Conservation (phyloP, 352 stramenopile species). For the Phytophthora multivora region DNA sequence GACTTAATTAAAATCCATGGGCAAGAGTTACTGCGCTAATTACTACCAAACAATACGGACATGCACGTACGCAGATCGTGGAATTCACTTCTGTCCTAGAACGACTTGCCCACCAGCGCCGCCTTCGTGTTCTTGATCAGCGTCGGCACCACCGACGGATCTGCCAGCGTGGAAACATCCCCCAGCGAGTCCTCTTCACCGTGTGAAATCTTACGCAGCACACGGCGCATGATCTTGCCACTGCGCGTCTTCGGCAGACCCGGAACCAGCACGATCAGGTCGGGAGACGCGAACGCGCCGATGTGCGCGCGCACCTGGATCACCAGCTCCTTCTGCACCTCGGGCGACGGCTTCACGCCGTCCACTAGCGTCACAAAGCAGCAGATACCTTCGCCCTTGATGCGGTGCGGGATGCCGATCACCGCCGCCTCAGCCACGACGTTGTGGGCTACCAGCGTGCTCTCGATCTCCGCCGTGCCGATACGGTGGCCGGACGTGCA, state of each 20-base stretch:
- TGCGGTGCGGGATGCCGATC: conserved; percentile 94
- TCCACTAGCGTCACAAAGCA: conserved; percentile 93
- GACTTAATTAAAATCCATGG: conserved; percentile 3
- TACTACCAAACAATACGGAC: conserved; percentile 14
- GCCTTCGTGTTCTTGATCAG: conserved; percentile 92
- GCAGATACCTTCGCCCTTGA: conserved; percentile 97
- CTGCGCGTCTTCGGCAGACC: conserved; percentile 95
- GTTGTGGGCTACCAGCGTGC: conserved; percentile 90
- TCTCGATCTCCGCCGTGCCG: conserved; percentile 88
- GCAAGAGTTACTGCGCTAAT: conserved; percentile 9
- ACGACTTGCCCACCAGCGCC: conserved; percentile 64
- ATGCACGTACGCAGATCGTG: conserved; percentile 21
- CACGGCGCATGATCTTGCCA: conserved; percentile 99
- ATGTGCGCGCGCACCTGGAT: conserved; percentile 92
- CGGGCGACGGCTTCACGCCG: conserved; percentile 60
- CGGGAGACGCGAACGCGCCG: conserved; percentile 95
- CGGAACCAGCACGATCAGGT: conserved; percentile 93
- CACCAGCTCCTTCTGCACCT: conserved; percentile 68
- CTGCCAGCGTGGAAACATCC: conserved; percentile 96
- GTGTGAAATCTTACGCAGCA: conserved; percentile 97
- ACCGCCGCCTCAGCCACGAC: conserved; percentile 94
- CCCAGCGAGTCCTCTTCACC: conserved; percentile 95
- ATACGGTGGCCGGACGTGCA: conserved; percentile 94
- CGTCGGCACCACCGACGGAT: conserved; percentile 94
- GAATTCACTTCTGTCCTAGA: conserved; percentile 29